These are phyloP conservation scores for Platanthera zijinensis DNA, from an alignment of 106 monocot genomes.

Conservation along the genomic window DNA sequence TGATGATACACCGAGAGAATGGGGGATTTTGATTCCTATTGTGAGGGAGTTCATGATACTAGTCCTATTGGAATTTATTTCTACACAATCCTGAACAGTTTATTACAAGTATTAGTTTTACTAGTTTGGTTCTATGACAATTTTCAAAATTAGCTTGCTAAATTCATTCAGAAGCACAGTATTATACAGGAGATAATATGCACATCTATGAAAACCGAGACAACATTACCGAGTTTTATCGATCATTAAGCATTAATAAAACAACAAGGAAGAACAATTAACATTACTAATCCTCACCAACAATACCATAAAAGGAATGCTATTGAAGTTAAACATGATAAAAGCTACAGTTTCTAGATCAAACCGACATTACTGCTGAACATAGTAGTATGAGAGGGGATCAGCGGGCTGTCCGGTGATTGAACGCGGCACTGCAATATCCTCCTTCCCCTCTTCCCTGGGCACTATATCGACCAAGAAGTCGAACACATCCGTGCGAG, in stretches of 20 bases:
- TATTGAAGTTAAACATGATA: background rate
- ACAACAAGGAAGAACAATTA: background rate
- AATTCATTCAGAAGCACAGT: background rate
- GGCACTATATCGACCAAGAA: slow-evolving; percentile 47
- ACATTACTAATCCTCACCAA: background rate
- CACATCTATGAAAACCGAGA: background rate
- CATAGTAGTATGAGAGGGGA: slow-evolving; percentile 25
- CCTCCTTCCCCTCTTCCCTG: slow-evolving; percentile 32
- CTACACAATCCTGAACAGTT: too few relatives aligned
- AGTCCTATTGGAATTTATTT: too few relatives aligned
- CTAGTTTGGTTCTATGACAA: too few relatives aligned
- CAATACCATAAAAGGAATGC: slow-evolving; percentile 1
- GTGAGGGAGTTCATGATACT: too few relatives aligned
- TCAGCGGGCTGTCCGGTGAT: slow-evolving; percentile 9
- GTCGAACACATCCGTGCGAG: slow-evolving; percentile 37
- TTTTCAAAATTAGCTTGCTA: too few relatives aligned
- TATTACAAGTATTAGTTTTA: too few relatives aligned
- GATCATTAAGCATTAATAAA: background rate
- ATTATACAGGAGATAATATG: slow-evolving; percentile 4
- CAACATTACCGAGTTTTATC: background rate
- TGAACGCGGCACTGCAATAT: background rate
- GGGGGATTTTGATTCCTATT: too few relatives aligned
- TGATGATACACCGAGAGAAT: too few relatives aligned
- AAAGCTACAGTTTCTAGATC: background rate
- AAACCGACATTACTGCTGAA: slow-evolving; percentile 15